A percentile compares a stretch with the other conserved stretches of the same genome.
Evolutionary conservation across 352 stramenopile genomes (phyloP).

Genomic region (Phytophthora sp.): DNA sequence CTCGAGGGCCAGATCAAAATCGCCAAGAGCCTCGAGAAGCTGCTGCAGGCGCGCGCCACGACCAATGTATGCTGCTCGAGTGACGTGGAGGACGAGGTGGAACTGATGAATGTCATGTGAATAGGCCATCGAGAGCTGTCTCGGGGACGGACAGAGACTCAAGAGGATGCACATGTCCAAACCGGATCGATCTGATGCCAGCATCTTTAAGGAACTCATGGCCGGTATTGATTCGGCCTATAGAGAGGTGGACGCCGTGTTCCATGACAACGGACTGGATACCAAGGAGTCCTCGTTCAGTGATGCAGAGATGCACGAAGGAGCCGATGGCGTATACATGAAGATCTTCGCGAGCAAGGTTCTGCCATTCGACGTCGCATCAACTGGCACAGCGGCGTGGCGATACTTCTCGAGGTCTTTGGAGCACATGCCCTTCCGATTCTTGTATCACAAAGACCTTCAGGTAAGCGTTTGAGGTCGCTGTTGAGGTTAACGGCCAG

Average conservation of each 20-base stretch:
- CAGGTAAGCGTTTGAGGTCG: conserved; percentile 29
- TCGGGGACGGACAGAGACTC: conserved; percentile 17
- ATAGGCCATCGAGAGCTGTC: conserved; percentile 37
- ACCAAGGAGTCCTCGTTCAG: conserved; percentile 38
- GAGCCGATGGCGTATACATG: conserved; percentile 41
- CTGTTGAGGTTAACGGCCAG: not conserved
- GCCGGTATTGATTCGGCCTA: conserved; percentile 44
- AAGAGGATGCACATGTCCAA: conserved; percentile 37
- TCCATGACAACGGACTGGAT: conserved; percentile 41
- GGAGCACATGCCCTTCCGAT: conserved; percentile 47
- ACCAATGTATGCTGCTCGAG: conserved; percentile 24
- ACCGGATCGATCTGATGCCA: conserved; percentile 32
- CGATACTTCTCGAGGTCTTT: conserved; percentile 55
- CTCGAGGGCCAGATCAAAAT: conserved; percentile 76
- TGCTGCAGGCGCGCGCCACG: conserved; percentile 42
- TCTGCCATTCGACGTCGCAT: conserved; percentile 47
- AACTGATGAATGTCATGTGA: not conserved
- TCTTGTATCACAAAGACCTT: conserved; percentile 48
- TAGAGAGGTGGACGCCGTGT: conserved; percentile 44
- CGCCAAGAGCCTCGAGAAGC: conserved; percentile 61
- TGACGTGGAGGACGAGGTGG: not conserved
- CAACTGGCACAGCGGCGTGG: conserved; percentile 47
- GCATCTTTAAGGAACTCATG: conserved; percentile 46
- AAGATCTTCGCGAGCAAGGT: conserved; percentile 63
- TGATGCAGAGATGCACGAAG: conserved; percentile 50